Evolutionary conservation across 2,329 filamentous ascomycete species (phyloP), one percentile per base, ranked within the genome.

Genomic region (Mariannaea sp.): DNA sequence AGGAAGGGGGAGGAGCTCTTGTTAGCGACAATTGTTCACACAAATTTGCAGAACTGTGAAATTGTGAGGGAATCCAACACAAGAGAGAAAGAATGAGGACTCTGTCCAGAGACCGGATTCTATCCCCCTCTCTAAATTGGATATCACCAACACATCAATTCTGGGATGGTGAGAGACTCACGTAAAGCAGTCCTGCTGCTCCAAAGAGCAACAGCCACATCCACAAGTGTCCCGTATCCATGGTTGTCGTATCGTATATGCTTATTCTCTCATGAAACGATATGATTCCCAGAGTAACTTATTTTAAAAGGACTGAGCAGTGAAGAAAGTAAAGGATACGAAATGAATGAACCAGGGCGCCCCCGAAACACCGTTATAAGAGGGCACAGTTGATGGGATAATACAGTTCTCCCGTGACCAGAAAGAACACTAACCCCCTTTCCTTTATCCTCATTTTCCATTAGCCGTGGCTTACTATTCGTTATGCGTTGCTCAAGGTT

Each of bases 121-220:
- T n/a, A n/a, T 27, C 12, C 8, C 20, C 7, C 29, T 17, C 20
- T 14, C 16, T 19, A 26, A 13, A 12, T n/a, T n/a, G n/a, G n/a
- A n/a, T n/a, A 12, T 24, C n/a, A 22, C 32, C 14, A 24, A 13
- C 20, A 16, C 14, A 33, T 7, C 12, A 16, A 14, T 2, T n/a
- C 29, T 17, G n/a, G 2, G 12, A n/a, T n/a, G n/a, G n/a, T n/a
- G n/a, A 2, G 20, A 14, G 19, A 71, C 76, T 68, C 65, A 80
- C 78, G 55, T 77, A 80, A 48, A 76, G 36, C 7, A 69, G 47
- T 13, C 66, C 71, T 35, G 65, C 70, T 16, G 68, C 68, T 14
- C 69, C 66, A 29, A 76, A 43, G 19, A 75, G 33, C 39, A 69
- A 73, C 41, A 77, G 63, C 70, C 76, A 79, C 43, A 73, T 58